These are phyloP conservation scores for Tylopilus sp. DNA, from an alignment of 768 basidiomycete species.

Conservation along the genomic window DNA sequence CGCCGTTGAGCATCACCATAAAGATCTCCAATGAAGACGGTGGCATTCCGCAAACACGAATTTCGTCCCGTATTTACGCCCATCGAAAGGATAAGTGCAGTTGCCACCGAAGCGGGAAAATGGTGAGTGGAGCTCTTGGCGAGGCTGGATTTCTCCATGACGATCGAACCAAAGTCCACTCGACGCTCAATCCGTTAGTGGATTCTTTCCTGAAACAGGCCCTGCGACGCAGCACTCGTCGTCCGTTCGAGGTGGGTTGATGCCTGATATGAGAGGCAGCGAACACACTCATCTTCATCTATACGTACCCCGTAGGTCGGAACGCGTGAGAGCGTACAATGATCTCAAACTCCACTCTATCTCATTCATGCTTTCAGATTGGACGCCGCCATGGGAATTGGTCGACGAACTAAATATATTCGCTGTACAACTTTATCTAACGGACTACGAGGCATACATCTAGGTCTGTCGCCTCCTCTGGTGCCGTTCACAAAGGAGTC, in stretches of 20 bases:
- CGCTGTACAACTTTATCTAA: background rate
- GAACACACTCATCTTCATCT: background rate
- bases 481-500: background rate
- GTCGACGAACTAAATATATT: background rate
- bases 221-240: background rate
- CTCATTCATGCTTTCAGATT: background rate
- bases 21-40: slow-evolving; percentile 99
- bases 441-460: background rate
- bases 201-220: background rate
- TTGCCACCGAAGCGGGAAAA: background rate
- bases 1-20: slow-evolving; percentile 94
- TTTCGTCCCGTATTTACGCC: background rate
- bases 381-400: background rate
- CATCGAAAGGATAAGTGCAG: background rate
- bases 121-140: background rate
- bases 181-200: background rate
- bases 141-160: background rate
- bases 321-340: background rate
- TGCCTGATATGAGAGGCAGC: background rate
- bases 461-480: background rate
- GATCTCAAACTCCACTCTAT: background rate
- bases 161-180: background rate
- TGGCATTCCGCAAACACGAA: slow-evolving; percentile 80
- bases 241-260: background rate
- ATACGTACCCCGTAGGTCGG: background rate